Evolutionary conservation across 108 stramenopile species (phyloP).

Genomic region (Schizochytrium sp.): DNA sequence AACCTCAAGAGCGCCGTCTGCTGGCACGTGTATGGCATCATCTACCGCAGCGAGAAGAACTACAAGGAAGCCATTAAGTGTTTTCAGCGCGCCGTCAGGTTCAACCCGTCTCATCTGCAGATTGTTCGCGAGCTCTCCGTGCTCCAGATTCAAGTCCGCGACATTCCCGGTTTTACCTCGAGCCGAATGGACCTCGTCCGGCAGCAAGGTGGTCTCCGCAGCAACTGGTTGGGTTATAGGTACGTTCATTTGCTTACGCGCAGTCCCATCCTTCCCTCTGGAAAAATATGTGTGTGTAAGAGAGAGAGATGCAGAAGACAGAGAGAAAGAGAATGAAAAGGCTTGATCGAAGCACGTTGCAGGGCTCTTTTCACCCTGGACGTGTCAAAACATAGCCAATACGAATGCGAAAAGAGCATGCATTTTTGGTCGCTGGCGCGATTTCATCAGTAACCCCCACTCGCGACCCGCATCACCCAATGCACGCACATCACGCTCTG

Average conservation of each 20-base stretch:
- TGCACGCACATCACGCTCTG: neutral
- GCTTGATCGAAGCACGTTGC: constrained; percentile 8
- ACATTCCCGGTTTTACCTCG: constrained; percentile 74
- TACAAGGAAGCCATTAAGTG: constrained; percentile 95
- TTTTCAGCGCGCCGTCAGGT: constrained; percentile 89
- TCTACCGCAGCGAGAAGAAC: constrained; percentile 85
- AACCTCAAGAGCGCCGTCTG: constrained; percentile 94
- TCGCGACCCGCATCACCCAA: constrained; percentile 11
- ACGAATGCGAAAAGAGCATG: neutral
- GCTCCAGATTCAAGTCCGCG: constrained; percentile 83
- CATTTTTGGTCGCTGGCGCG: neutral
- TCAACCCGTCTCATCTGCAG: constrained; percentile 78
- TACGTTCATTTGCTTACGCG: neutral
- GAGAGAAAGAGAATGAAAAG: neutral
- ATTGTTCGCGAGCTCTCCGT: constrained; percentile 84
- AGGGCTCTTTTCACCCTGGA: neutral
- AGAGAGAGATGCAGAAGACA: neutral
- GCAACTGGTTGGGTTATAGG: constrained; percentile 80
- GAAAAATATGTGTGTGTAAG: too few species aligned
- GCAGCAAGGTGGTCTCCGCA: constrained; percentile 68
- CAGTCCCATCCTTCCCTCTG: too few species aligned
- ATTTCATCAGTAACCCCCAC: neutral
- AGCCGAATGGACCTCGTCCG: constrained; percentile 72
- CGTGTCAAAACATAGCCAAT: constrained; percentile 10
- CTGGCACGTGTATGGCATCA: constrained; percentile 96